Percentiles rank a stretch among this genome's conserved stretches.
phyloP scores from a whole-genome alignment of 371 early-diverging fungal genomes.

The Mucor sp. region DNA sequence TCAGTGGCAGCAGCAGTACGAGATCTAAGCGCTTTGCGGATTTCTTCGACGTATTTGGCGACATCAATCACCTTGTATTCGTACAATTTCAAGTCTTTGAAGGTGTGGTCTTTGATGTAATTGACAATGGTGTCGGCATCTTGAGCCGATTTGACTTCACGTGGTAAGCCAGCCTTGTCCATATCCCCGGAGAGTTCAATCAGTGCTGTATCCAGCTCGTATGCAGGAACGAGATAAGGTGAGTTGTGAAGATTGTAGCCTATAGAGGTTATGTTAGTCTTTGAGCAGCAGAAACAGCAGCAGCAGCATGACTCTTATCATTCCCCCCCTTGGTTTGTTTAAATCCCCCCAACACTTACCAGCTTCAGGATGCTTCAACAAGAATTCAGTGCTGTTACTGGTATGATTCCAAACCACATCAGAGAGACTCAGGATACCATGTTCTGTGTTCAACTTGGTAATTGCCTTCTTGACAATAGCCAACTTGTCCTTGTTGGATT shows the following conservation, averaged over 20 bases:
- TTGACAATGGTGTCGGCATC: conserved; percentile 71
- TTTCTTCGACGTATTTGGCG: conserved; percentile 36
- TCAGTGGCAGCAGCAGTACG: conserved; percentile 8
- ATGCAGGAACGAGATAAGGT: conserved; percentile 92
- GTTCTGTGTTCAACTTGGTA: conserved; percentile 55
- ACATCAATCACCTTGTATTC: conserved; percentile 86
- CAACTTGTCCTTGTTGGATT: conserved; percentile 60
- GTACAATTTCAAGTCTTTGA: conserved; percentile 80
- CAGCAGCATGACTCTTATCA: conserved; percentile 7
- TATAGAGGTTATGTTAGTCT: conserved; percentile 19
- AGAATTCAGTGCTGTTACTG: conserved; percentile 86
- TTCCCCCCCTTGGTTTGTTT: background rate
- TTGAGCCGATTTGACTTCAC: conserved; percentile 57
- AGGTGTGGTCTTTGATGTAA: conserved; percentile 56
- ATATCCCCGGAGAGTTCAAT: conserved; percentile 69
- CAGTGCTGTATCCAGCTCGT: conserved; percentile 88
- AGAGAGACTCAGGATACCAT: conserved; percentile 78
- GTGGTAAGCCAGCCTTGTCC: conserved; percentile 49
- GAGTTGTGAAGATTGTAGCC: conserved; percentile 94
- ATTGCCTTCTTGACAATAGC: conserved; percentile 58
- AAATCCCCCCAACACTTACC: conserved; percentile 41
- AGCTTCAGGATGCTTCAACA: conserved; percentile 94
- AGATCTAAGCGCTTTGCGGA: conserved; percentile 37
- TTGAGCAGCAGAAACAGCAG: background rate
- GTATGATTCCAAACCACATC: conserved; percentile 99